Conservation (phyloP, 2,329 filamentous ascomycete genomes). For the Fusarium praegraminearum region DNA sequence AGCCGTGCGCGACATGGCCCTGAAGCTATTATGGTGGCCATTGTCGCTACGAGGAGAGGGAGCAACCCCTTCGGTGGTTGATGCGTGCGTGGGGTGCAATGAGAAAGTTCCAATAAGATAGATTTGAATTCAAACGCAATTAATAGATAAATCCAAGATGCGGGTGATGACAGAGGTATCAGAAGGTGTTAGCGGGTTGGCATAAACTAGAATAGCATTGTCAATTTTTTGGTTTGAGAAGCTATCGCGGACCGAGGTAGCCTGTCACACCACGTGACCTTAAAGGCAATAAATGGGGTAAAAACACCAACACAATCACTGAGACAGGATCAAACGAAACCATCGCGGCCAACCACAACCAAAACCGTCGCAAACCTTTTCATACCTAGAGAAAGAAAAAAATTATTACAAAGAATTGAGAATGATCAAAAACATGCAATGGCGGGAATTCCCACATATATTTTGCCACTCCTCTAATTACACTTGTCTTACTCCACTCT, state of each 20-base stretch:
- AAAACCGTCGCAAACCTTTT: too few species aligned
- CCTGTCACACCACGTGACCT: neutral
- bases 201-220: neutral
- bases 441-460: too few species aligned
- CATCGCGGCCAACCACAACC: too few species aligned
- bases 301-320: too few species aligned
- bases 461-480: too few species aligned
- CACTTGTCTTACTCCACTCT: too few species aligned
- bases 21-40: neutral
- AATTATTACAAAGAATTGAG: too few species aligned
- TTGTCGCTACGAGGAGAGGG: neutral
- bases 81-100: neutral
- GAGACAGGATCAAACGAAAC: too few species aligned
- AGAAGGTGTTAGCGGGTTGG: too few species aligned
- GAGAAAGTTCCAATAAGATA: neutral
- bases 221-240: neutral
- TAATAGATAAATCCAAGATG: neutral
- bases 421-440: too few species aligned
- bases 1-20: neutral
- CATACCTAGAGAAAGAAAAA: too few species aligned
- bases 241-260: neutral
- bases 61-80: neutral
- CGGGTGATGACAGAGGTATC: neutral
- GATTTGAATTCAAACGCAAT: accelerated
- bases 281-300: too few species aligned